These are phyloP conservation scores for Mortierella sp. DNA, from an alignment of 371 early-diverging fungal species.

Conservation along the genomic window DNA sequence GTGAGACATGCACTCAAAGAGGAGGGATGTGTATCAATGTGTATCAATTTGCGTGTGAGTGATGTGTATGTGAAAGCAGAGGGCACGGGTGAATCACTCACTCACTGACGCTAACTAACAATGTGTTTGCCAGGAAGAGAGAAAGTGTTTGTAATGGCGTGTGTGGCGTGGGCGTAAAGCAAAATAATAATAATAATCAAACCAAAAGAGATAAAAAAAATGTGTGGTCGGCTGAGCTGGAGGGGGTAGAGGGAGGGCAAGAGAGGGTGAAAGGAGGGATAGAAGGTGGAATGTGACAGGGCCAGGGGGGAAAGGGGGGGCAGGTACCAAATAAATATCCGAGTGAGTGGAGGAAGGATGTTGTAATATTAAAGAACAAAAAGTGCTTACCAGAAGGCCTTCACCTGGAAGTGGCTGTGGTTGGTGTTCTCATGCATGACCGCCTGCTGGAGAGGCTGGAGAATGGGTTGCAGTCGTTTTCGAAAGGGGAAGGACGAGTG, in stretches of 20 bases:
- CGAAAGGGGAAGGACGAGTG: neutral
- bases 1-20: neutral
- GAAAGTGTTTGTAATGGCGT: neutral
- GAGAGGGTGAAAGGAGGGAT: neutral
- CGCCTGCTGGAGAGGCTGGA: conserved; percentile 21
- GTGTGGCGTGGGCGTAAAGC: conserved; percentile 3
- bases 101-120: neutral
- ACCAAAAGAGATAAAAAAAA: neutral
- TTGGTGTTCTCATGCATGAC: conserved; percentile 52
- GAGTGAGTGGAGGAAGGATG: neutral
- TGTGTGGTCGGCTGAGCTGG: neutral
- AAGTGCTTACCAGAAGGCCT: conserved; percentile 49
- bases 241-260: neutral
- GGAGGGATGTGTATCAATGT: neutral
- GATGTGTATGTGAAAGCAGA: neutral
- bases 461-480: neutral
- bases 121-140: neutral
- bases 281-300: neutral
- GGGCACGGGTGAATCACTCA: conserved; percentile 1
- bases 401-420: conserved; percentile 52
- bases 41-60: neutral
- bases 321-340: neutral
- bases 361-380: neutral
- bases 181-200: neutral
- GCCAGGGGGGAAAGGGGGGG: neutral